Base-by-base conservation (phyloP, 129 eudicot species). In the Lactuca saligna region DNA sequence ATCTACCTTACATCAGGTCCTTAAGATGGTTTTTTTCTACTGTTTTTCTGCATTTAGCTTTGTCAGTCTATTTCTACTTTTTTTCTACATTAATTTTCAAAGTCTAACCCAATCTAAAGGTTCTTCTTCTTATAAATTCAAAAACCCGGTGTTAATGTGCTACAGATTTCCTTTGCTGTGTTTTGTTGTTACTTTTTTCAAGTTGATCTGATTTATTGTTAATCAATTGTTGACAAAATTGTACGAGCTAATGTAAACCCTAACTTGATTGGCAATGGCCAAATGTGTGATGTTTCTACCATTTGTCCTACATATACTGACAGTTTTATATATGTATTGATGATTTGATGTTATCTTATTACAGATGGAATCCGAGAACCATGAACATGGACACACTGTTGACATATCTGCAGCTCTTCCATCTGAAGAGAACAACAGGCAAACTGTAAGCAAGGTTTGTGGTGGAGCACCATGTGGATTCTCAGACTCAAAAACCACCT, bases 401-500 rank as follows among this genome's bases (percentile, higher is more conserved):
- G 88, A 83, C 70, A 75, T 86, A 48, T 61, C 77, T 35, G 67
- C 68, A 33, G 85, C 70, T 38, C n/a, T 48, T 37, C 42, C 64
- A 17, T n/a, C 62, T 64, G 75, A 65, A 41, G 87, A 83, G 55
- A 77, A 65, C 37, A 77, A 65, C 37, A 37, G 74, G 9, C 12
- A 31, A 12, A 76, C 38, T 1, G 84, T 48, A 50, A 64, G 68
- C 62, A 84, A 84, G 71, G 70, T 74, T 17, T 89, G 96, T 34
- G 80, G 82, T 17, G 96, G 83, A 57, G 84, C 78, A 14, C 78
- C 89, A 10, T 89, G 96, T 51, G 96, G 87, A 17, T 89, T 89
- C 54, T 73, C 91, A 33, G 91, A 84, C 58, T 72, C 80, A 31
- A 79, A 70, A 41, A 56, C 85, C 12, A 46, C 4, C 3, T 46